These are phyloP conservation scores for Rhododendron kiyosumense DNA, from an alignment of 148 eudicot species.

Conservation along the genomic window DNA sequence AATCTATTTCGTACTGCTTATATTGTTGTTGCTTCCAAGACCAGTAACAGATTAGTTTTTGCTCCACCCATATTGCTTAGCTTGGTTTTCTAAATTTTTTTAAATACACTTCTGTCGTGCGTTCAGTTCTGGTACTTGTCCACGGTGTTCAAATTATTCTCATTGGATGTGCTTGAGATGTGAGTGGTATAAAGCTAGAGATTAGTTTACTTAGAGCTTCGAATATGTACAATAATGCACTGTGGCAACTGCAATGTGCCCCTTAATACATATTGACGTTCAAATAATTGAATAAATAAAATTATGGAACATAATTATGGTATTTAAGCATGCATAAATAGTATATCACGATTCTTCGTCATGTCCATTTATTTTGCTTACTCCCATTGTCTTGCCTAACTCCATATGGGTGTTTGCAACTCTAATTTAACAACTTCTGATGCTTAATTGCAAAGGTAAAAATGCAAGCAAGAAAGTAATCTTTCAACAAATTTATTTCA, in stretches of 20 bases:
- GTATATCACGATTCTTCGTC: not conserved
- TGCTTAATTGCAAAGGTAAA: not conserved
- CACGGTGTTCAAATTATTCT: not conserved
- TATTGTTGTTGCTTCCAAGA: not conserved
- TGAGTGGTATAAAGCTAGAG: not conserved
- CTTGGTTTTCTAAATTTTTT: not conserved
- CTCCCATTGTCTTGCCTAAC: not conserved
- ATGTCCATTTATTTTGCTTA: not conserved
- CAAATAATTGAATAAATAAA: not conserved
- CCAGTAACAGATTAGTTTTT: not conserved
- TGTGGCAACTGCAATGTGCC: not conserved
- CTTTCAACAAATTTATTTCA: not conserved
- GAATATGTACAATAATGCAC: not conserved
- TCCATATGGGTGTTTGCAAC: not conserved
- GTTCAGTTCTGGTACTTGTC: not conserved
- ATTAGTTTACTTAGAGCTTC: not conserved
- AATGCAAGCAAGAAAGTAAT: not conserved
- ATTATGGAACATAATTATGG: not conserved
- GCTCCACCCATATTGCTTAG: not conserved
- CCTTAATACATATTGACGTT: not conserved
- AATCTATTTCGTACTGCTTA: not conserved
- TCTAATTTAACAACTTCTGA: not conserved
- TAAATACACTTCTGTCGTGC: not conserved
- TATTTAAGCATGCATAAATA: not conserved
- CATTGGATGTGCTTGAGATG: not conserved